These are phyloP conservation scores for Fusarium humuli DNA, from an alignment of 2,329 filamentous ascomycete genomes.

Conservation along the genomic window DNA sequence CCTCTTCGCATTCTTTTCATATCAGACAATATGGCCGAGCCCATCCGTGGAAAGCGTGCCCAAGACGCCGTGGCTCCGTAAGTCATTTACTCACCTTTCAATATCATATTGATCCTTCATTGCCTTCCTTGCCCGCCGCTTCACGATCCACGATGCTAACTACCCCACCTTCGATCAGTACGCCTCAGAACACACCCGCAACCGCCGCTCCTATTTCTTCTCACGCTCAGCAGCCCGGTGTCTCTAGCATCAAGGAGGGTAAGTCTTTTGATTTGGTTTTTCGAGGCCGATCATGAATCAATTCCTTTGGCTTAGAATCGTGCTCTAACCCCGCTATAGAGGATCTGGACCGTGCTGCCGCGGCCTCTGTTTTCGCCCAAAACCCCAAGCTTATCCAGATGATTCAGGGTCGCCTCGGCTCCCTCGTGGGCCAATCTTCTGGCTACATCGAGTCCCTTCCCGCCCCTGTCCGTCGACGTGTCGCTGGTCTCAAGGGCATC, in stretches of 20 bases:
- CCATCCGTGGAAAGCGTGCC: slow-evolving; percentile 72
- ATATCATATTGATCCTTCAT: slow-evolving; percentile 34
- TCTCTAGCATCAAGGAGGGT: slow-evolving; percentile 98
- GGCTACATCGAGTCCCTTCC: slow-evolving; percentile 98
- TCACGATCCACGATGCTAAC: slow-evolving; percentile 49
- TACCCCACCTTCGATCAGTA: slow-evolving; percentile 73
- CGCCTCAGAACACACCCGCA: slow-evolving; percentile 97
- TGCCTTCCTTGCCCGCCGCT: slow-evolving; percentile 39
- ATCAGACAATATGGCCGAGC: slow-evolving; percentile 67
- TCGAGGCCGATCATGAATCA: slow-evolving; percentile 4
- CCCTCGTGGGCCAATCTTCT: slow-evolving; percentile 92
- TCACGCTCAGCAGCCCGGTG: slow-evolving; percentile 93
- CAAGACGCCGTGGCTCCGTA: slow-evolving; percentile 69
- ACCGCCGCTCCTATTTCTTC: slow-evolving; percentile 97
- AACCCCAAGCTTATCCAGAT: slow-evolving; percentile 95
- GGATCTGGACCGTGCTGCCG: slow-evolving; percentile 86
- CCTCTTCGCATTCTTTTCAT: slow-evolving; percentile 42
- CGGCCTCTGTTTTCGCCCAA: slow-evolving; percentile 92
- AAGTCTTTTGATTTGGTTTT: slow-evolving; percentile 52
- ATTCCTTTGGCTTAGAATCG: slow-evolving; percentile 10
- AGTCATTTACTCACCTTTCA: slow-evolving; percentile 50
- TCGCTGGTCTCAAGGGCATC: slow-evolving; percentile 95
- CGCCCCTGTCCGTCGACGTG: slow-evolving; percentile 87
- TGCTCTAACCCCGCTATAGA: slow-evolving; percentile 65
- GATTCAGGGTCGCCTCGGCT: slow-evolving; percentile 96